These are phyloP conservation scores for Chlorella ohadii DNA, from an alignment of 139 green algal species.

Conservation along the genomic window DNA sequence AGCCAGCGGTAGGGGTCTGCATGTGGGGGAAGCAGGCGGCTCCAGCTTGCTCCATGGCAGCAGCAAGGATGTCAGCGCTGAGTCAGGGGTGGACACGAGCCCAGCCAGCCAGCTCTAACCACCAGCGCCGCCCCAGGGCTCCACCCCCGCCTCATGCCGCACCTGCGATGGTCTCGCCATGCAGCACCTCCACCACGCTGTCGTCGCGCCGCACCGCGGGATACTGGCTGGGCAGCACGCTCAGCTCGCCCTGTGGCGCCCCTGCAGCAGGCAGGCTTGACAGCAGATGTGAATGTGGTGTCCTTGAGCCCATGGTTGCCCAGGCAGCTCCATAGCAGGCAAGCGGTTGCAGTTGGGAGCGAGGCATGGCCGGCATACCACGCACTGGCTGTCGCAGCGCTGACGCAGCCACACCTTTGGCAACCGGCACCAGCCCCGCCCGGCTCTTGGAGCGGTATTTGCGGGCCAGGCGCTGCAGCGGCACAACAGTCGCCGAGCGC, in stretches of 20 bases:
- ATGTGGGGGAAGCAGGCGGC: not conserved
- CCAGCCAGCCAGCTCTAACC: too few relatives aligned
- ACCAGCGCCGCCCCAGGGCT: too few relatives aligned
- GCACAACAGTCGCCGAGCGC: not conserved
- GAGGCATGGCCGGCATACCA: too few relatives aligned
- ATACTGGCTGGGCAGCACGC: constrained; percentile 61
- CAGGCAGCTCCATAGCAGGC: too few relatives aligned
- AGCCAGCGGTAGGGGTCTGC: constrained; percentile 71
- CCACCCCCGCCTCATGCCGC: constrained; percentile 64
- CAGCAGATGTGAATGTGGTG: too few relatives aligned
- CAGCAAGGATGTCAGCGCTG: not conserved
- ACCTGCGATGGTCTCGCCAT: constrained; percentile 73
- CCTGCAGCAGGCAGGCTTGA: constrained; percentile 53
- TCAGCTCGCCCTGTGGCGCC: constrained; percentile 63
- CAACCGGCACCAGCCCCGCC: not conserved
- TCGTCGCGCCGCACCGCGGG: constrained; percentile 74
- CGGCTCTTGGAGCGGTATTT: not conserved
- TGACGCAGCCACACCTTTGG: not conserved
- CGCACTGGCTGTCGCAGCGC: too few relatives aligned
- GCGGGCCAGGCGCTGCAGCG: not conserved
- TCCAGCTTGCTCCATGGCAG: not conserved
- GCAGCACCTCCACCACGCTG: constrained; percentile 70
- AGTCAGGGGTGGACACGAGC: too few relatives aligned
- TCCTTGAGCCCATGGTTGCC: too few relatives aligned
- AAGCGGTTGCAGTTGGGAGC: too few relatives aligned